These are phyloP conservation scores for Gamarada debralockiae DNA, from an alignment of 495 filamentous ascomycete species.

Conservation along the genomic window DNA sequence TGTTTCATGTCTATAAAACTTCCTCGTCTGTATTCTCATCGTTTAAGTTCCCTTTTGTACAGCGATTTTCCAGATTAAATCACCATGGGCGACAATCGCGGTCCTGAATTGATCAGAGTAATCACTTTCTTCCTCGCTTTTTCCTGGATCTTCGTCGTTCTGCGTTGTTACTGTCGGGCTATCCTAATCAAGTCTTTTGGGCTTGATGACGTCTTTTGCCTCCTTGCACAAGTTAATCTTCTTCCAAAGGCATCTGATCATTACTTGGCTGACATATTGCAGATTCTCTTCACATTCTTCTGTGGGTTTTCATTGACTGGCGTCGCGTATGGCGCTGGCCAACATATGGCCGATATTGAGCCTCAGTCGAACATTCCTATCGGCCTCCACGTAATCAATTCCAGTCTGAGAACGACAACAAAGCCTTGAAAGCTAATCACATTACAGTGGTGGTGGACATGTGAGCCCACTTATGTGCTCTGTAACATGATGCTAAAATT, in stretches of 20 bases:
- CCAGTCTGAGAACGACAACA: not conserved
- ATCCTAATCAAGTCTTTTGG: conserved; percentile 34
- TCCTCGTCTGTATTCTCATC: not conserved
- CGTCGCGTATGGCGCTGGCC: not conserved
- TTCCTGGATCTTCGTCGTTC: conserved; percentile 26
- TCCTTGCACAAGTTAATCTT: conserved; percentile 9
- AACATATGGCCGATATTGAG: conserved; percentile 2
- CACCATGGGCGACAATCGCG: not conserved
- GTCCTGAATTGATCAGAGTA: conserved; percentile 2
- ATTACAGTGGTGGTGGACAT: conserved; percentile 20
- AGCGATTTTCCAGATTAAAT: not conserved
- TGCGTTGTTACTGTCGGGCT: conserved; percentile 34
- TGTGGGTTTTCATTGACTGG: not conserved
- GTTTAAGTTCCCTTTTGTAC: not conserved
- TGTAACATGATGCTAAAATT: conserved; percentile 30
- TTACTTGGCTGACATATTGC: not conserved
- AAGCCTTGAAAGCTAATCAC: not conserved
- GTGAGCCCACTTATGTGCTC: conserved; percentile 30
- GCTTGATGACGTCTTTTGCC: conserved; percentile 30
- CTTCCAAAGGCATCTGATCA: not conserved
- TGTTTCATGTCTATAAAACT: not conserved
- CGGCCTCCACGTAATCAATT: not conserved
- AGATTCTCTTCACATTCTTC: conserved; percentile 3
- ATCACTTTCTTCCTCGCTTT: conserved; percentile 21
- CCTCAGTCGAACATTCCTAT: not conserved